Percentiles rank a stretch among this genome's conserved stretches.
Evolutionary conservation across 164 flowering plant genomes (phyloP).

Genomic region (Umbellularia californica): DNA sequence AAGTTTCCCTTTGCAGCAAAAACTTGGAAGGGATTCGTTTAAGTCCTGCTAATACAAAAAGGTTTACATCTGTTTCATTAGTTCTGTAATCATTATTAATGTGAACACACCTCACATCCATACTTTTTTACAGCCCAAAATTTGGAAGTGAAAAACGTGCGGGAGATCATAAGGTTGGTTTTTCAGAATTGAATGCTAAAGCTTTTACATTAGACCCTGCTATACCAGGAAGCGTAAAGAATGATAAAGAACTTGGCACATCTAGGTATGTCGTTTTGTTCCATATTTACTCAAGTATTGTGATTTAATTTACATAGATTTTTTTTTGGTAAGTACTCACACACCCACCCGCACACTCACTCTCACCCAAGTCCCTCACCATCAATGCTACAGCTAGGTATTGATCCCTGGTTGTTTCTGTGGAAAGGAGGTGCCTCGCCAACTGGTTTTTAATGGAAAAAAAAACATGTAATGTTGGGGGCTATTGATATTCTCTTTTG

Average conservation of each 20-base stretch:
- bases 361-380: no score
- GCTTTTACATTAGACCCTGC: slow-evolving; percentile 18
- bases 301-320: neutral
- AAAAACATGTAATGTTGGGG: no score
- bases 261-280: slow-evolving; percentile 11
- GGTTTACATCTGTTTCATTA: slow-evolving; percentile 21
- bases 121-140: slow-evolving; percentile 21
- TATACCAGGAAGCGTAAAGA: slow-evolving; percentile 14
- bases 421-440: no score
- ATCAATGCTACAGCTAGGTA: no score
- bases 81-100: slow-evolving; percentile 4
- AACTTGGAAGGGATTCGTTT: slow-evolving; percentile 8
- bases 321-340: no score
- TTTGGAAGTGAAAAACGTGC: slow-evolving; percentile 17
- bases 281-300: neutral
- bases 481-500: neutral
- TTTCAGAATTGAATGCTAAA: slow-evolving; percentile 10
- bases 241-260: slow-evolving; percentile 7
- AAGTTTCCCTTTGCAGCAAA: slow-evolving; percentile 14
- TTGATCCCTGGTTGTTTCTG: no score
- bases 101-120: neutral
- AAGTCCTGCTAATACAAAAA: slow-evolving; percentile 17
- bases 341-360: no score
- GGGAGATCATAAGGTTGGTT: slow-evolving; percentile 20
- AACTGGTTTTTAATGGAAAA: no score